Base-by-base conservation (phyloP, 1,284 basidiomycete genomes). In the Athelia sp. region DNA sequence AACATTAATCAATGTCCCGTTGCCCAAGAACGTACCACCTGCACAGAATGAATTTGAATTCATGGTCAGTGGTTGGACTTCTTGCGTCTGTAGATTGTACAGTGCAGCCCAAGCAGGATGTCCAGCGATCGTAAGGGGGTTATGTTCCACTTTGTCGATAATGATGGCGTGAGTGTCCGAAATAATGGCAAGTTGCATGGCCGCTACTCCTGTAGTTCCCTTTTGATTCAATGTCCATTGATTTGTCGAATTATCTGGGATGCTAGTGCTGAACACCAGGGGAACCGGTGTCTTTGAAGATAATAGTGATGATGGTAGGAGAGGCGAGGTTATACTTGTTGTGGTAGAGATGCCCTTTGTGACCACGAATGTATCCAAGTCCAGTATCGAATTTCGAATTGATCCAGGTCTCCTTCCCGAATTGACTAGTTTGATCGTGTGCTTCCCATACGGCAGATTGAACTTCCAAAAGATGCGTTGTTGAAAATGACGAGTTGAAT, bases 1-100 rank as follows among this genome's bases (percentile, higher is more conserved):
- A 17, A 90, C 82, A 56, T 81, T 89, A 61, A 90, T 68, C 26
- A 91, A 62, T 0, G 87, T 88, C 2, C 87, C 89, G 55, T 90
- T 88, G 36, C 81, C 64, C 29, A 90, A 66, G 65, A 90, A 91
- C 2, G 80, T 73, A 15, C 91, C 90, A 22, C 87, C 87, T 4
- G 90, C 90, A 62, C 90, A 93, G 69, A 93, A 93, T n/a, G 87
- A 91, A 62, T 93, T 92, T 0, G 87, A 90, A 56, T 78, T 66
- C 63, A 90, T 74, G 34, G 72, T 62, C 21, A 93, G 70, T 35
- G 90, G 79, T 34, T 72, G 78, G 48, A 89, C 71, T 2, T 74
- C 71, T 55, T 85, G 74, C 2, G 80, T 81, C 24, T 79, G 62
- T 50, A 90, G 67, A 62, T 90, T 79, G 64, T 84, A 92, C 18